Base-by-base conservation (phyloP, 257 asterid genomes). In the Solanum sejunctum region DNA sequence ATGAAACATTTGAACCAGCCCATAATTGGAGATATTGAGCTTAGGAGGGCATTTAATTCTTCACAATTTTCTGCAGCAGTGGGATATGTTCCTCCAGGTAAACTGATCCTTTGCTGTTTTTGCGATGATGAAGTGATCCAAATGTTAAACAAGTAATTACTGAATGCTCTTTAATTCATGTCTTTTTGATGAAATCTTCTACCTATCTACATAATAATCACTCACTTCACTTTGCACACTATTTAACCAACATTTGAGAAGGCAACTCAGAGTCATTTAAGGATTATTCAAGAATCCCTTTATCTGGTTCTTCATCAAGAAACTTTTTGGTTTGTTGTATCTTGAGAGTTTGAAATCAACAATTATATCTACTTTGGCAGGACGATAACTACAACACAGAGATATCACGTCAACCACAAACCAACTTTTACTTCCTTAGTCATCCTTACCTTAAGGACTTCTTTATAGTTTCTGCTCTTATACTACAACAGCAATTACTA, bases 31-130 rank as follows among this genome's bases (percentile, higher is more conserved):
- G 83, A 84, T 57, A 16, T 72, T 58, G 64, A 84, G 77, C 64
- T 73, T 18, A 21, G n/a, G n/a, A 73, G 56, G 2, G 1, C 41
- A 10, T 71, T 84, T 28, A 56, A 12, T 41, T 80, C 83, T 32
- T 71, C 86, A 84, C 54, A 84, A 12, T 7, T 72, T 21, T 58
- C 75, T 21, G 51, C n/a, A n/a, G 86, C 45, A 18, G 63, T 56
- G 51, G 86, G 86, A 32, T 55, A 70, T 70, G 57, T 84, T 63
- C 86, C 86, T 71, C 86, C 83, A 84, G 86, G 86, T 84, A 57
- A 71, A 52, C 12, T 84, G 23, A 84, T 1, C 73, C 45, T 45
- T 18, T 2, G 0, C 47, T 7, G 61, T 54, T 82, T 82, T 63
- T 47, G 23, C 15, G 13, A 73, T 2, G 17, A 15, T 49, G 58